Evolutionary conservation across 495 filamentous ascomycete genomes (phyloP).

Genomic region (Neurospora sp.): DNA sequence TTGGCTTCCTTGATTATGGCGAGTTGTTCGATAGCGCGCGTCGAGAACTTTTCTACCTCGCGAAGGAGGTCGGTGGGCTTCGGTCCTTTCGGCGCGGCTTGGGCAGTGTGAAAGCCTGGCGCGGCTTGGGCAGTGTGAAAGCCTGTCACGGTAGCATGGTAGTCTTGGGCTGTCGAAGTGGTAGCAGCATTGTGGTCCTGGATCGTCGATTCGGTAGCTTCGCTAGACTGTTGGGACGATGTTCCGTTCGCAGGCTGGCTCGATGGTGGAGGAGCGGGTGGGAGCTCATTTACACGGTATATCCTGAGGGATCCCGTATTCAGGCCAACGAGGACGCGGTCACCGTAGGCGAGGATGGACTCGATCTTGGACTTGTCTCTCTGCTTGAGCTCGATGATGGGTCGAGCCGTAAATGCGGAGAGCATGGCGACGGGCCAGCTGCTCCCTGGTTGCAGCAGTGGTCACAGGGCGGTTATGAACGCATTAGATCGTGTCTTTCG

Average conservation of each 20-base stretch:
- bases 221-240: constrained; percentile 8
- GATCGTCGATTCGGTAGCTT: neutral
- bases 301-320: constrained; percentile 82
- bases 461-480: constrained; percentile 9
- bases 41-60: constrained; percentile 89
- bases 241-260: constrained; percentile 21
- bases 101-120: constrained; percentile 16
- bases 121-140: constrained; percentile 16
- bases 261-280: constrained; percentile 2
- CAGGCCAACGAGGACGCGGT: constrained; percentile 81
- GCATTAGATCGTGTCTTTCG: constrained; percentile 9
- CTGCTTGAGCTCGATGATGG: constrained; percentile 90
- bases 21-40: constrained; percentile 79
- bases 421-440: constrained; percentile 58
- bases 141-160: constrained; percentile 1
- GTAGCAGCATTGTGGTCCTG: neutral
- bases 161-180: neutral
- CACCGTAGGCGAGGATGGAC: constrained; percentile 86
- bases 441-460: constrained; percentile 9
- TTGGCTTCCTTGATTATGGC: constrained; percentile 92
- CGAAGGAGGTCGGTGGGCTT: constrained; percentile 77
- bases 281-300: constrained; percentile 71
- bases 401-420: constrained; percentile 92
- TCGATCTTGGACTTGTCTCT: constrained; percentile 95
- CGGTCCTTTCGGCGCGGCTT: constrained; percentile 13